Base-by-base conservation (phyloP, 345 rosid species). In the Populus pruinosa region DNA sequence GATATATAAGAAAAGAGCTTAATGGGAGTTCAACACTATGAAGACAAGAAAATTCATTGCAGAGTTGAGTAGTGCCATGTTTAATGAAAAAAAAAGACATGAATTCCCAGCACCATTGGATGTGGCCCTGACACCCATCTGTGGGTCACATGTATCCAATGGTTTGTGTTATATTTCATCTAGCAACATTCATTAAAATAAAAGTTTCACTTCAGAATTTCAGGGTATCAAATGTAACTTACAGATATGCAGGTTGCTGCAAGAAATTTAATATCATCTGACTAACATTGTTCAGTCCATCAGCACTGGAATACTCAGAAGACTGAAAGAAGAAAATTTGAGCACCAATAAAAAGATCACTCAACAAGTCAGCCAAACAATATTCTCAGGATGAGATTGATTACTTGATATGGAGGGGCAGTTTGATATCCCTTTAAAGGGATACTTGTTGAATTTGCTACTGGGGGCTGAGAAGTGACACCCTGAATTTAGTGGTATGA, bases 231-330 rank as follows among this genome's bases (percentile, higher is more conserved):
- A 75, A 83, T 53, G 49, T 64, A 70, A 93, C 97, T 90, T 83
- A 95, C 99, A 88, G 78, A 83, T 75, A 83, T 69, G 77, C 74
- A 50, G 97, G 94, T 76, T 83, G 91, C 80, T 84, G 86, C 85
- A 95, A 83, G 80, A 82, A 84, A 76, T 82, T 79, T 41, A 90
- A 29, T 79, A 95, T 88, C 80, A 85, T 80, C 79, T 89, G 89
- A 72, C 78, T 76, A 6, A 80, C 68, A 69, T 78, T 80, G 80
- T 70, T 77, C 67, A 87, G 78, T 79, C 82, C 88, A 67, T 84
- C 89, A 71, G 81, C 65, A 62, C 79, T 78, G 61, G 69, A 82
- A 68, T 87, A 91, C 77, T 81, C 82, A n/a, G 80, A 76, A 70
- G 85, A 78, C 91, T 85, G 90, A 21, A 83, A 78, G 78, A 66